Evolutionary conservation across 306 rosid genomes (phyloP).

Genomic region (Prinsepia uniflora): DNA sequence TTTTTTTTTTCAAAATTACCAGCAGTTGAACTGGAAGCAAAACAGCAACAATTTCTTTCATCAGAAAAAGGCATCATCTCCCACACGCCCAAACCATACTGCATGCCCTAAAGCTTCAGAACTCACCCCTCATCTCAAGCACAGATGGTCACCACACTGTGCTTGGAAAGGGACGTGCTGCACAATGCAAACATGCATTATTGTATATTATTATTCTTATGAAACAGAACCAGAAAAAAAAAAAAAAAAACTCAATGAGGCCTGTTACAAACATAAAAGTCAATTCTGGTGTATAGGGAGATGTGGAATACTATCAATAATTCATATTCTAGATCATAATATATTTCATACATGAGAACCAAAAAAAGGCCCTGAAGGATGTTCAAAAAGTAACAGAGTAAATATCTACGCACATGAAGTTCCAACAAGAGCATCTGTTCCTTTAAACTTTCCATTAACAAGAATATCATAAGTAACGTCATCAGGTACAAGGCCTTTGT

Average conservation of each 20-base stretch:
- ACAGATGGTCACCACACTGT: neutral
- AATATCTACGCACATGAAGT: slow-evolving; percentile 5
- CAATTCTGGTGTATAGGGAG: neutral
- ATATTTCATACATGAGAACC: too few relatives aligned
- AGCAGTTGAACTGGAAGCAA: too few relatives aligned
- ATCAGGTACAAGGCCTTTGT: slow-evolving; percentile 65
- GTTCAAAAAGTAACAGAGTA: neutral
- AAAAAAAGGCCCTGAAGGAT: neutral
- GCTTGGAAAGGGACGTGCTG: neutral
- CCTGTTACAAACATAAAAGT: neutral
- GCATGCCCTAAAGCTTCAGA: neutral
- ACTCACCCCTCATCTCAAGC: neutral
- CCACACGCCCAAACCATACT: neutral
- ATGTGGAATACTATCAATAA: neutral
- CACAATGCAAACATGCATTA: neutral
- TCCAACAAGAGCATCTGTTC: slow-evolving; percentile 23
- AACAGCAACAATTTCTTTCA: neutral
- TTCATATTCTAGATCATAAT: neutral
- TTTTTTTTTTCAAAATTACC: too few relatives aligned
- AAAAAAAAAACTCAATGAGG: neutral
- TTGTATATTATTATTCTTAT: neutral
- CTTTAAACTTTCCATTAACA: slow-evolving; percentile 52
- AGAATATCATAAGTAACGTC: slow-evolving; percentile 60
- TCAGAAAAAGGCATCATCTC: neutral
- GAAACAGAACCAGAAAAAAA: neutral